Evolutionary conservation across 2,329 filamentous ascomycete species (phyloP).

Genomic region (Pseudogymnoascus sp.): DNA sequence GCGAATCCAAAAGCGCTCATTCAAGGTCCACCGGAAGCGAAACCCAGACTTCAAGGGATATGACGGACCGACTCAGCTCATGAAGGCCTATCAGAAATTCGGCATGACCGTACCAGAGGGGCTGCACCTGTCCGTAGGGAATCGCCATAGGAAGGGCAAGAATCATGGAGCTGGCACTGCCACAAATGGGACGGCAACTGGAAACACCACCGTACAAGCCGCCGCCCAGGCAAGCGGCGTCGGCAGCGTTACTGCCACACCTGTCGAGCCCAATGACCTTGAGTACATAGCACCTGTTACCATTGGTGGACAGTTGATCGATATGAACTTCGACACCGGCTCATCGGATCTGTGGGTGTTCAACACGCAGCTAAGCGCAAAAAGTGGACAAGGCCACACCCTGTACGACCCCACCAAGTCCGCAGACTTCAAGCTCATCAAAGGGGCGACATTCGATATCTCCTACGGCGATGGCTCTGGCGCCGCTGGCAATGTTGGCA

Average conservation of each 20-base stretch:
- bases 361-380: conserved; percentile 25
- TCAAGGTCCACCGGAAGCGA: conserved; percentile 25
- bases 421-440: conserved; percentile 20
- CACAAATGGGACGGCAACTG: conserved; percentile 6
- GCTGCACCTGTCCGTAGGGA: conserved; percentile 19
- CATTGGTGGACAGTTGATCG: conserved; percentile 27
- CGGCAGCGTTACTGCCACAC: conserved; percentile 55
- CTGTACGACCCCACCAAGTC: conserved; percentile 26
- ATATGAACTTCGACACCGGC: conserved; percentile 28
- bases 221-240: conserved; percentile 30
- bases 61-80: conserved; percentile 48
- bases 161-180: background rate
- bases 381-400: conserved; percentile 24
- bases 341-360: conserved; percentile 32
- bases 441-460: conserved; percentile 27
- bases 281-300: conserved; percentile 23
- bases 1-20: conserved; percentile 24
- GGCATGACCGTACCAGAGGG: conserved; percentile 42
- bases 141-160: background rate
- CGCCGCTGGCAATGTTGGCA: conserved; percentile 29
- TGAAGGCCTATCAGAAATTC: conserved; percentile 62
- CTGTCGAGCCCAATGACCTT: conserved; percentile 36
- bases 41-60: conserved; percentile 41
- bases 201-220: conserved; percentile 13
- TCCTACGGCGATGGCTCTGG: conserved; percentile 33